Evolutionary conservation across 2,329 filamentous ascomycete genomes (phyloP).

Genomic region (Ceratocystis diversiconidia): DNA sequence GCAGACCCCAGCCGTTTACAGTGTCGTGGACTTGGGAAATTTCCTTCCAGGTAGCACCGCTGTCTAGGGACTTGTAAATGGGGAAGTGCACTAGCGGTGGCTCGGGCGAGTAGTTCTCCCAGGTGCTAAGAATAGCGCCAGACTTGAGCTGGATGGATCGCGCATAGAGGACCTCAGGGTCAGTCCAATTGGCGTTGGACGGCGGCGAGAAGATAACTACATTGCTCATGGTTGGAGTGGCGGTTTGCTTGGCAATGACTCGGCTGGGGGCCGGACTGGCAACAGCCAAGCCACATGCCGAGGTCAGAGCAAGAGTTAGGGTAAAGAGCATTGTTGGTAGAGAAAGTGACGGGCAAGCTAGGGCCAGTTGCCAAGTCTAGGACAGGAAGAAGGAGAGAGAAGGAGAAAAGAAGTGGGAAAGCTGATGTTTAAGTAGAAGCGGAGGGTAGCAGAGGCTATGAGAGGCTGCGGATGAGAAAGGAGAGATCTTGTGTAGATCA

Average conservation of each 20-base stretch:
- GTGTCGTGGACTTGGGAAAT: slow-evolving; percentile 49
- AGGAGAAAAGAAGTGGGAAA: neutral
- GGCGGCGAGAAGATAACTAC: slow-evolving; percentile 30
- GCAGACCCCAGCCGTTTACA: slow-evolving; percentile 48
- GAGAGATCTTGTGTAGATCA: neutral
- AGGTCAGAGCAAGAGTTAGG: neutral
- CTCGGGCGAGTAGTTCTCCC: slow-evolving; percentile 43
- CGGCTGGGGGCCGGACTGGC: neutral
- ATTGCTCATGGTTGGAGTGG: slow-evolving; percentile 19
- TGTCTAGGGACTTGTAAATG: slow-evolving; percentile 38
- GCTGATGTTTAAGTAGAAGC: neutral
- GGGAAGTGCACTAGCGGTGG: slow-evolving; percentile 42
- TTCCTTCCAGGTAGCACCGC: slow-evolving; percentile 46
- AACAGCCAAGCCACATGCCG: neutral
- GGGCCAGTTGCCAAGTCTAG: no score
- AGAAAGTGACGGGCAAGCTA: no score
- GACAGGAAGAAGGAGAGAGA: neutral
- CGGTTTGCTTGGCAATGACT: slow-evolving; percentile 1
- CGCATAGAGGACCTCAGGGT: slow-evolving; percentile 32
- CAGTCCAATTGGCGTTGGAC: slow-evolving; percentile 29
- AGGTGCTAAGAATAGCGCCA: slow-evolving; percentile 37
- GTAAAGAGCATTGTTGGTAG: neutral
- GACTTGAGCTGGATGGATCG: slow-evolving; percentile 32
- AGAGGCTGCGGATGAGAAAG: neutral
- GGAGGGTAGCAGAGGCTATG: neutral